phyloP scores from a whole-genome alignment of 345 rosid species.

The Murraya koenigii region DNA sequence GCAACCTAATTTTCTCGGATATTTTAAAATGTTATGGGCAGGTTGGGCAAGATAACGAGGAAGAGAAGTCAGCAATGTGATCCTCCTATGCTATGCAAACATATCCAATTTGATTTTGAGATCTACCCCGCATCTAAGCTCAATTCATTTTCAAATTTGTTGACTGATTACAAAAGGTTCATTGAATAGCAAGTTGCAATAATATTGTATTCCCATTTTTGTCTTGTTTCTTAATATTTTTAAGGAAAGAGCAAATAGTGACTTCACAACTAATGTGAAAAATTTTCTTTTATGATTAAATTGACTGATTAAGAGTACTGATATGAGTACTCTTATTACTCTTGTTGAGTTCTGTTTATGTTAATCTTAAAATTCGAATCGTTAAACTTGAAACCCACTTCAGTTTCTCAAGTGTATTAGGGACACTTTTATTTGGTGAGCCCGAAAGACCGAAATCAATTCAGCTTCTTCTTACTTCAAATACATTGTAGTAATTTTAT shows the following conservation, averaged over 20 bases:
- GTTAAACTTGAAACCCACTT: too few species aligned
- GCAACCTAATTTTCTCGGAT: neutral
- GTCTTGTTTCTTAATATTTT: neutral
- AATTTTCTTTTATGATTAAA: too few species aligned
- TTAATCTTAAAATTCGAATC: too few species aligned
- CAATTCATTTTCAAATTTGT: neutral
- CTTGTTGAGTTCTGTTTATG: too few species aligned
- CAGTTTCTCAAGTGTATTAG: too few species aligned
- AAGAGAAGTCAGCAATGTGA: slow-evolving; percentile 1
- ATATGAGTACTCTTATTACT: too few species aligned
- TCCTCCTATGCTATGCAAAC: neutral
- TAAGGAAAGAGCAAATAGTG: neutral
- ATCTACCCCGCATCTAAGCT: neutral
- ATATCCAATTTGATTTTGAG: slow-evolving; percentile 14
- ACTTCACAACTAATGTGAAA: neutral
- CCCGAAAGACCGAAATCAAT: too few species aligned
- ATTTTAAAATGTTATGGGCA: neutral
- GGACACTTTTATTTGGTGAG: too few species aligned
- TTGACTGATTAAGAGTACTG: too few species aligned
- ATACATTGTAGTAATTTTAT: too few species aligned
- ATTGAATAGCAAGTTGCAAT: neutral
- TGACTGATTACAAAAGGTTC: neutral
- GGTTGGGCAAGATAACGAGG: neutral
- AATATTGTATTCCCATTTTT: neutral
- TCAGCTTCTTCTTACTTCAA: too few species aligned